phyloP scores from a whole-genome alignment of 495 filamentous ascomycete genomes.

The Trichoderma erinaceum region DNA sequence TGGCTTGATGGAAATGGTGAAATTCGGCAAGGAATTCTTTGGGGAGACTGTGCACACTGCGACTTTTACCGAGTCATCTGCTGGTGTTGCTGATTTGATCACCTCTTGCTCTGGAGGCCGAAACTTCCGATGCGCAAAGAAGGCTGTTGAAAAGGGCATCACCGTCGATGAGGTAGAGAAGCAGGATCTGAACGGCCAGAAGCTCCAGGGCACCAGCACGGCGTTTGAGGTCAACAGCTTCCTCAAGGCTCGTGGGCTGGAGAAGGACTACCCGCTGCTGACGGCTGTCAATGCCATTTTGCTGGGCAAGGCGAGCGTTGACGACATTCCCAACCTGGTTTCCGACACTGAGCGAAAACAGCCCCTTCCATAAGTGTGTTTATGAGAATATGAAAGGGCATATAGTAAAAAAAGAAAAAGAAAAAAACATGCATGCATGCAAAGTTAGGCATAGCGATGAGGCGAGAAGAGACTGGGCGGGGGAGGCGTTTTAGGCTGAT shows the following conservation, averaged over 20 bases:
- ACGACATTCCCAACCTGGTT: slow-evolving; percentile 57
- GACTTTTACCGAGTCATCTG: slow-evolving; percentile 94
- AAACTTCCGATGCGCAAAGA: slow-evolving; percentile 90
- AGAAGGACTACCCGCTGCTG: slow-evolving; percentile 85
- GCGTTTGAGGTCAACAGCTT: slow-evolving; percentile 86
- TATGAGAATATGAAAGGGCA: too few relatives aligned
- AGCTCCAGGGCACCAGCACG: slow-evolving; percentile 89
- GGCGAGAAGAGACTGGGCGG: background rate
- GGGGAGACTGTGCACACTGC: slow-evolving; percentile 64
- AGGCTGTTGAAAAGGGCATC: slow-evolving; percentile 71
- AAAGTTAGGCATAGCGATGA: background rate
- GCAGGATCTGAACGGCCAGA: slow-evolving; percentile 91
- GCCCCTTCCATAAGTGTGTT: background rate
- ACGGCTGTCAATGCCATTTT: slow-evolving; percentile 71
- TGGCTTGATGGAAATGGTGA: slow-evolving; percentile 88
- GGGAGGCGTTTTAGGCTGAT: background rate
- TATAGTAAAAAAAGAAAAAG: background rate
- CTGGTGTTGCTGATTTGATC: slow-evolving; percentile 93
- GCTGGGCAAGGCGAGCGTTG: slow-evolving; percentile 50
- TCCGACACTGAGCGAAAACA: slow-evolving; percentile 23
- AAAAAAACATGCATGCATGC: background rate
- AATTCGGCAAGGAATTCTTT: slow-evolving; percentile 92
- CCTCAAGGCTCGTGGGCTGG: slow-evolving; percentile 66
- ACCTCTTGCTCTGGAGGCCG: slow-evolving; percentile 86
- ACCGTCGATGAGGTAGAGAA: slow-evolving; percentile 82